Evolutionary conservation across 2,329 filamentous ascomycete genomes (phyloP), one percentile per base, ranked within the genome.

Genomic region (Leptographium radiaticola): DNA sequence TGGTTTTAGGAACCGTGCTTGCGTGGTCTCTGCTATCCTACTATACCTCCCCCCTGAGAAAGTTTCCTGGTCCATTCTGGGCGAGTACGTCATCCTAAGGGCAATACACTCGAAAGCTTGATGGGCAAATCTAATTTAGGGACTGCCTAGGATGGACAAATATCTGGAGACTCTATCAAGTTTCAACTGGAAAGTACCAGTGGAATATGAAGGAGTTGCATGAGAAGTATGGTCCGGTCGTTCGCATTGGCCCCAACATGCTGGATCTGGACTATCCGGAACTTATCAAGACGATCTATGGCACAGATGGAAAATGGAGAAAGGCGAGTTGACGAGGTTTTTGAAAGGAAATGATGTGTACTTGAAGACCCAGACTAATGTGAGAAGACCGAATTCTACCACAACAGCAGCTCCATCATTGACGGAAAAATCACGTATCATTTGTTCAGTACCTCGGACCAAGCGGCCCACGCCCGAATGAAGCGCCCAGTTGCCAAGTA

Each of bases 241-340:
- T 73, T 4, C 68, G 68, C 9, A 65, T 71, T n/a, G 68, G 64
- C 0, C 71, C 71, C 5, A 69, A 68, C 42, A 56, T 67, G 2
- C 56, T 72, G 2, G 66, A 67, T 42, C 57, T 72, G 6, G 66
- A 70, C 51, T 60, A 64, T 0, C 69, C 70, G 0, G 64, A 67
- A 31, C 53, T 71, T 52, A 63, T 67, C 55, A 67, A 66, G 50
- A 63, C 62, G 1, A 58, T 71, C 10, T 72, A 70, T 43, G 65
- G 58, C 58, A 64, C 57, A 56, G n/a, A 69, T 65, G 63, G 56
- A 47, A 56, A 54, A 25, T 52, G 34, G 18, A n/a, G 31, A 31
- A 53, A 34, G 44, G 51, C 47, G 16, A 3, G 18, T 25, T 13
- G 40, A 15, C 16, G 9, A 34, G 25, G 25, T 25, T 25, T 25